phyloP scores from a whole-genome alignment of 1,284 basidiomycete genomes.

The Pseudozyma thailandica region DNA sequence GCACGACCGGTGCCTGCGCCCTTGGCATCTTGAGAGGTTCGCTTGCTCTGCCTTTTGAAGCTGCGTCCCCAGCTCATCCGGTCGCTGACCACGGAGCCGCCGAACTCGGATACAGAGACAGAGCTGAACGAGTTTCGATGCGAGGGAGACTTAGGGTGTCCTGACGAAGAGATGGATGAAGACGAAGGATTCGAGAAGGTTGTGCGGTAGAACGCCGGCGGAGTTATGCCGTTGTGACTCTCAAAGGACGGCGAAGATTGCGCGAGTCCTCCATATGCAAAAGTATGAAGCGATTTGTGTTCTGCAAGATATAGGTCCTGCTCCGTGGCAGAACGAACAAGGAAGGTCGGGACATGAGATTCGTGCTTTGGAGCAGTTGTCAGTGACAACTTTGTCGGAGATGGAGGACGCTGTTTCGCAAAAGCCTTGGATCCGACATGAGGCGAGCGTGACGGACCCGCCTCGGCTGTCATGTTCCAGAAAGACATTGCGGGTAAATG shows the following conservation, averaged over 20 bases:
- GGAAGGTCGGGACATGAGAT: conserved; percentile 37
- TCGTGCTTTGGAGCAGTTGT: conserved; percentile 26
- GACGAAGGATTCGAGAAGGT: conserved; percentile 51
- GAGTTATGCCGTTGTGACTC: conserved; percentile 20
- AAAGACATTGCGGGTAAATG: conserved; percentile 22
- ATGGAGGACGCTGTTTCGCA: conserved; percentile 5
- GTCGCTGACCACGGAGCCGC: conserved; percentile 36
- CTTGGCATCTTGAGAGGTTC: conserved; percentile 36
- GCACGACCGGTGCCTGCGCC: conserved; percentile 8
- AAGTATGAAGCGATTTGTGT: conserved; percentile 35
- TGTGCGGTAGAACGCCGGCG: conserved; percentile 32
- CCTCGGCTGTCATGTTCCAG: conserved; percentile 29
- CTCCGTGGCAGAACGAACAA: conserved; percentile 41
- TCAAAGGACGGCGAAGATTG: conserved; percentile 22
- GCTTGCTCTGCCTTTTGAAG: conserved; percentile 35
- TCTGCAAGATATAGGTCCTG: conserved; percentile 40
- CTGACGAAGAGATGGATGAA: conserved; percentile 40
- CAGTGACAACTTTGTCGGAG: conserved; percentile 17
- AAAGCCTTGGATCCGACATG: conserved; percentile 17
- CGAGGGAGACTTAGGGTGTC: conserved; percentile 31
- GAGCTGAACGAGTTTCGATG: conserved; percentile 54
- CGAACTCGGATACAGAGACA: conserved; percentile 37
- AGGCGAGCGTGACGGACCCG: conserved; percentile 36
- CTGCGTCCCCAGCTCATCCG: conserved; percentile 46
- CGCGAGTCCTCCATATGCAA: conserved; percentile 25